phyloP scores from a whole-genome alignment of 495 filamentous ascomycete genomes.

The Xylaria nigripes region DNA sequence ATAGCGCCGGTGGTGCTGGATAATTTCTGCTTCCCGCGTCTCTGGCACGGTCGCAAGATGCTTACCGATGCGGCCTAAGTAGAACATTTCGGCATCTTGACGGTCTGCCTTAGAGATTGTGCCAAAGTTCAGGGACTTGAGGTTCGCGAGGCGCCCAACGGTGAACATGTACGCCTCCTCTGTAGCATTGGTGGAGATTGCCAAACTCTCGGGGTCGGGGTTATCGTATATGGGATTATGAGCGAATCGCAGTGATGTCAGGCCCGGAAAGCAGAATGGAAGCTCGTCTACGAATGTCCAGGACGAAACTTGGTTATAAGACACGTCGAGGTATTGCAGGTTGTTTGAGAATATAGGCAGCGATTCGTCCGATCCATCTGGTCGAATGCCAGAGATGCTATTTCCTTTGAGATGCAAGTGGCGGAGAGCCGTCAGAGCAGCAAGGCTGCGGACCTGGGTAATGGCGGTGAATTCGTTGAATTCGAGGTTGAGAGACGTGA shows the following conservation, averaged over 20 bases:
- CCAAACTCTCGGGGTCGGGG: conserved; percentile 35
- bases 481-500: conserved; percentile 60
- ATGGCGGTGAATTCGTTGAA: conserved; percentile 63
- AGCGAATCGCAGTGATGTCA: conserved; percentile 63
- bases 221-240: conserved; percentile 74
- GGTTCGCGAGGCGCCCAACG: conserved; percentile 60
- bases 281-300: conserved; percentile 68
- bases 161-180: conserved; percentile 85
- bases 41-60: conserved; percentile 57
- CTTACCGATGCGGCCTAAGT: conserved; percentile 69
- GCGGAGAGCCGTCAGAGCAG: conserved; percentile 50
- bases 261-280: conserved; percentile 55
- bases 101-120: conserved; percentile 64
- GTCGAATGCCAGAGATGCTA: conserved; percentile 31
- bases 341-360: conserved; percentile 26
- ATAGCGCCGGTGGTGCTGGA: conserved; percentile 60
- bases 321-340: conserved; percentile 65
- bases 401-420: conserved; percentile 54
- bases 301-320: conserved; percentile 62
- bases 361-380: conserved; percentile 11
- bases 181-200: conserved; percentile 30
- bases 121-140: conserved; percentile 71
- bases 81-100: conserved; percentile 84
- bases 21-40: conserved; percentile 43
- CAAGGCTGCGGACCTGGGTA: conserved; percentile 48